Percentiles rank a stretch among this genome's conserved stretches.
phyloP scores from a whole-genome alignment of 75 land plant genomes.

The Gnetum montanum region DNA sequence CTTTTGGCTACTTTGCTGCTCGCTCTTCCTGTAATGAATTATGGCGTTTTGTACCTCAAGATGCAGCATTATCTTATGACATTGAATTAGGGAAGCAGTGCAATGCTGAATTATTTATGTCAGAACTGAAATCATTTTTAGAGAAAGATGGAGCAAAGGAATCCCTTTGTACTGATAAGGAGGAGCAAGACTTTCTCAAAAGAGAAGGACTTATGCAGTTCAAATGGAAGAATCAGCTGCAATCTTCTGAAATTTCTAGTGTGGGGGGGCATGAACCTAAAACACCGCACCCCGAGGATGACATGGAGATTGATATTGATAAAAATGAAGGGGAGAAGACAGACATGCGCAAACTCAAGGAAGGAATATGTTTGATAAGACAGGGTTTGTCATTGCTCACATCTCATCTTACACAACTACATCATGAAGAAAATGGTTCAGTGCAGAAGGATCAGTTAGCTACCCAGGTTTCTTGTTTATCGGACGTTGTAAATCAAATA shows the following conservation, averaged over 20 bases:
- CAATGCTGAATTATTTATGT: constrained; percentile 60
- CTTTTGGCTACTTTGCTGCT: constrained; percentile 86
- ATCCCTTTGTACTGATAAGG: constrained; percentile 11
- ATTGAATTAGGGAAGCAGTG: constrained; percentile 31
- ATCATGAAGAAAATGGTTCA: constrained; percentile 9
- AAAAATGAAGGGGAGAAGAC: constrained; percentile 21
- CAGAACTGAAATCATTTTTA: constrained; percentile 53
- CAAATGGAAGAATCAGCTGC: constrained; percentile 11
- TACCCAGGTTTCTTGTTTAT: constrained; percentile 34
- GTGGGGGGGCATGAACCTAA: constrained; percentile 4
- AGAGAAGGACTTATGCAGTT: constrained; percentile 35
- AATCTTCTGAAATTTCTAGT: constrained; percentile 2
- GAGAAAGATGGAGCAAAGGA: constrained; percentile 59
- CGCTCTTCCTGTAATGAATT: constrained; percentile 68
- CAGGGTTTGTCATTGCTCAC: constrained; percentile 52
- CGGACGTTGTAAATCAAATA: constrained; percentile 5
- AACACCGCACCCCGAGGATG: constrained; percentile 14
- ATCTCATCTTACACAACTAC: constrained; percentile 37
- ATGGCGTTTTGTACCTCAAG: constrained; percentile 87
- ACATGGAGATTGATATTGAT: constrained; percentile 22
- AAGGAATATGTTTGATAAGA: constrained; percentile 62
- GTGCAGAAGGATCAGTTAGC: constrained; percentile 33
- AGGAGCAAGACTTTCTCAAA: constrained; percentile 25
- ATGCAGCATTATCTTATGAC: constrained; percentile 91
- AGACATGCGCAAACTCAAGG: constrained; percentile 44